A percentile compares a stretch with the other conserved stretches of the same genome.
Conservation (phyloP, 495 filamentous ascomycete genomes). For the Aspergillus baeticus region DNA sequence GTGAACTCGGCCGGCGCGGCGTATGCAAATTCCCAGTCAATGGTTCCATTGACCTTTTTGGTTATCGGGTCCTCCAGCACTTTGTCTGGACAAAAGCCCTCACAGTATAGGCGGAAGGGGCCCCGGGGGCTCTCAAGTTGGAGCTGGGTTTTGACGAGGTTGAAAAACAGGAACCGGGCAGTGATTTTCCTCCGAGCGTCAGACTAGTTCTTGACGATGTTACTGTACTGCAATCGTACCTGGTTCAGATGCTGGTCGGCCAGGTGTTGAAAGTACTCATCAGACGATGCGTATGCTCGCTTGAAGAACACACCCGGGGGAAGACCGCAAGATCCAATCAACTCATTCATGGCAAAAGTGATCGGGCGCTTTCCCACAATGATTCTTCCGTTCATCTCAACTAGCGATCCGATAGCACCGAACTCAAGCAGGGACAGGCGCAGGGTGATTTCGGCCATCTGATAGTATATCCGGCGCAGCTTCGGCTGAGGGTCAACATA, state of each 20-base stretch:
- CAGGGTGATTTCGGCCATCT: too few species aligned
- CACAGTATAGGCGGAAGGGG: conserved; percentile 23
- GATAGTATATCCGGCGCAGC: too few species aligned
- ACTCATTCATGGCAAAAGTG: conserved; percentile 32
- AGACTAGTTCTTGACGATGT: conserved; percentile 32
- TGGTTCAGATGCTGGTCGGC: conserved; percentile 44
- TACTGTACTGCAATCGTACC: conserved; percentile 43
- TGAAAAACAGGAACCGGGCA: conserved; percentile 41
- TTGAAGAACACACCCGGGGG: conserved; percentile 14
- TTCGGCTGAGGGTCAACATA: too few species aligned
- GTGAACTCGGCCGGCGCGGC: conserved; percentile 38
- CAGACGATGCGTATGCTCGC: conserved; percentile 20
- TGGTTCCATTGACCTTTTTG: conserved; percentile 18
- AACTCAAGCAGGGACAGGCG: too few species aligned
- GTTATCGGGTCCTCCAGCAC: conserved; percentile 20
- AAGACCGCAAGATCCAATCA: conserved; percentile 25
- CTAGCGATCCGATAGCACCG: conserved; percentile 22
- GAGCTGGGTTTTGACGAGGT: conserved; percentile 27
- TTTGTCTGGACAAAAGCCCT: conserved; percentile 22
- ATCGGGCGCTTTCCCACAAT: conserved; percentile 23
- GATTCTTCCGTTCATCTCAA: conserved; percentile 16
- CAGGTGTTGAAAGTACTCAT: conserved; percentile 44
- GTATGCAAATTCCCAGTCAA: conserved; percentile 47
- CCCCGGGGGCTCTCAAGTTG: conserved; percentile 16
- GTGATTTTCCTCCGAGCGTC: conserved; percentile 46